Percentiles rank a stretch among this genome's conserved stretches.
phyloP scores from a whole-genome alignment of 1,284 basidiomycete species.

The Termitomyces sp. region DNA sequence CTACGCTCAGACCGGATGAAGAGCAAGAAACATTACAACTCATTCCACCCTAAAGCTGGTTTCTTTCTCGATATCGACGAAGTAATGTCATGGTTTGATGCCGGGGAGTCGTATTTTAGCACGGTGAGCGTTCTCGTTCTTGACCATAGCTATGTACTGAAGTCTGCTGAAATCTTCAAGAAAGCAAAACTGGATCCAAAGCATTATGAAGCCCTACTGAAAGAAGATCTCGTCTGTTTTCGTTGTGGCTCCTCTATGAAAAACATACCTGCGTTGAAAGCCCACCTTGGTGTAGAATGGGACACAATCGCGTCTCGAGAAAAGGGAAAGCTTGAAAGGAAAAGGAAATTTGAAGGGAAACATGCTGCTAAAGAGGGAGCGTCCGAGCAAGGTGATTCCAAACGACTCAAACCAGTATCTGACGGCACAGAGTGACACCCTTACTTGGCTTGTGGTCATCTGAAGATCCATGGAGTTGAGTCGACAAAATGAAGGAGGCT shows the following conservation, averaged over 20 bases:
- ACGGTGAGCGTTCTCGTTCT: constrained; percentile 30
- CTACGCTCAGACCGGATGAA: constrained; percentile 74
- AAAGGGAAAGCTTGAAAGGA: constrained; percentile 31
- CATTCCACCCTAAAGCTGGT: constrained; percentile 83
- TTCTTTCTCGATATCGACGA: constrained; percentile 83
- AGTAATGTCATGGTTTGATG: constrained; percentile 72
- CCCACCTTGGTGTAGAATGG: constrained; percentile 65
- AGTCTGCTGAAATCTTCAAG: constrained; percentile 28
- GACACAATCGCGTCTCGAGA: constrained; percentile 36
- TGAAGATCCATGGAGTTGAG: neutral
- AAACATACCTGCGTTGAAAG: constrained; percentile 77
- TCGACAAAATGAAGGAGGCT: neutral
- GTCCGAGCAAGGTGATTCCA: neutral
- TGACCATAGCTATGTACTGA: constrained; percentile 1
- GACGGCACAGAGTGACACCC: neutral
- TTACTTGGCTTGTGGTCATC: neutral
- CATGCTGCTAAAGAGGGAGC: neutral
- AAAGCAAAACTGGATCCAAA: constrained; percentile 45
- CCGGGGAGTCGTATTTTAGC: constrained; percentile 46
- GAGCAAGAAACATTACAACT: constrained; percentile 92
- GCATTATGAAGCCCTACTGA: constrained; percentile 63
- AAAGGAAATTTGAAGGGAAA: constrained; percentile 29
- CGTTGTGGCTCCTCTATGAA: constrained; percentile 56
- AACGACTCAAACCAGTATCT: constrained; percentile 4
- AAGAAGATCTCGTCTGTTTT: constrained; percentile 65